Conservation (phyloP, 352 stramenopile species). For the Globisporangium irregulare region DNA sequence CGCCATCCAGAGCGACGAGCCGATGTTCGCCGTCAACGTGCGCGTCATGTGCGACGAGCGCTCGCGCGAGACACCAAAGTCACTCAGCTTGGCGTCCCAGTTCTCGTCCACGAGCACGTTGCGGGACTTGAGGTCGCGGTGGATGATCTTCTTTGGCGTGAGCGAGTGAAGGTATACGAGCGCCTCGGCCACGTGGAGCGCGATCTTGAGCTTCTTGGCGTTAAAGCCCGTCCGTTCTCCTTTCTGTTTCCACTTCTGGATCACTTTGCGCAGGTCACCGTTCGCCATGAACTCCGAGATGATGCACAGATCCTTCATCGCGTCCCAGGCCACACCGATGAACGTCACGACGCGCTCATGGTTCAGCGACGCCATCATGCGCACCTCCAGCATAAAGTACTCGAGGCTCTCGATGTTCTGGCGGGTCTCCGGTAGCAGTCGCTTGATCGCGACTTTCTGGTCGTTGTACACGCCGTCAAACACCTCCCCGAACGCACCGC, state of each 20-base stretch:
- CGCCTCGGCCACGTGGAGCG: conserved; percentile 50
- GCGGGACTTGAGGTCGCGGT: conserved; percentile 81
- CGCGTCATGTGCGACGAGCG: conserved; percentile 22
- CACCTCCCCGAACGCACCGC: conserved; percentile 49
- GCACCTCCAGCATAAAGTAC: conserved; percentile 50
- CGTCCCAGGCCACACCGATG: conserved; percentile 41
- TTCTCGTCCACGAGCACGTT: conserved; percentile 58
- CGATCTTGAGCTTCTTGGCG: conserved; percentile 43
- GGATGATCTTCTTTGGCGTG: conserved; percentile 64
- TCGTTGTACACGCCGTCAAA: conserved; percentile 36
- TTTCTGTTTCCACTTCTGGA: conserved; percentile 20
- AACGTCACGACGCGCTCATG: conserved; percentile 40
- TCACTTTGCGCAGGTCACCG: conserved; percentile 31
- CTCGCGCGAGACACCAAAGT: conserved; percentile 56
- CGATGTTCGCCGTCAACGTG: conserved; percentile 47
- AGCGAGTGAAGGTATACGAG: conserved; percentile 66
- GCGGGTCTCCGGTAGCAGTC: conserved; percentile 35
- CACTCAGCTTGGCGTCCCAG: conserved; percentile 49
- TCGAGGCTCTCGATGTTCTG: conserved; percentile 42
- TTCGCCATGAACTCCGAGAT: conserved; percentile 36
- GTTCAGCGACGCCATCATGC: conserved; percentile 36
- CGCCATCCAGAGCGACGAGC: conserved; percentile 51
- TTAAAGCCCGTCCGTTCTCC: conserved; percentile 11
- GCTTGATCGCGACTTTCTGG: conserved; percentile 45
- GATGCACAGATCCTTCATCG: conserved; percentile 28